These are phyloP conservation scores for Dactylellina leptospora DNA, from an alignment of 2,329 filamentous ascomycete species.

Conservation along the genomic window DNA sequence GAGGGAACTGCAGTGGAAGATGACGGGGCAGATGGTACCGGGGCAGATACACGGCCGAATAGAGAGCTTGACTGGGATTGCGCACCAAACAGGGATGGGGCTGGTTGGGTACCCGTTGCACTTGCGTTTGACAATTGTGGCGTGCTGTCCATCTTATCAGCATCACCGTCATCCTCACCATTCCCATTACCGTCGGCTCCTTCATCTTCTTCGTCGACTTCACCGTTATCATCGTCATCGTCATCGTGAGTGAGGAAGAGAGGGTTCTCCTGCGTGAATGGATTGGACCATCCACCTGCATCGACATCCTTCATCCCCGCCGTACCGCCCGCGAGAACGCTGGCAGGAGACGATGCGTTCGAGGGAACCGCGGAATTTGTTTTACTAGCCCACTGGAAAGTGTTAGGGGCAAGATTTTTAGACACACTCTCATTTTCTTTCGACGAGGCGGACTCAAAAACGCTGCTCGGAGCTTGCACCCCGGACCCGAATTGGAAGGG, in stretches of 20 bases:
- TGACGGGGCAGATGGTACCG: too few relatives aligned
- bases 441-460: conserved; percentile 19
- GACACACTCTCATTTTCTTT: conserved; percentile 19
- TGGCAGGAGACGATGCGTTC: conserved; percentile 47
- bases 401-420: conserved; percentile 16
- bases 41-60: conserved; percentile 40
- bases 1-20: too few relatives aligned
- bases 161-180: conserved; percentile 2
- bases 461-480: conserved; percentile 12
- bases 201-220: conserved; percentile 34
- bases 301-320: conserved; percentile 44
- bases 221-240: conserved; percentile 54
- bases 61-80: conserved; percentile 20
- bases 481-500: conserved; percentile 32
- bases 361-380: conserved; percentile 42
- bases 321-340: conserved; percentile 36
- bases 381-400: conserved; percentile 42
- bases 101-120: conserved; percentile 1
- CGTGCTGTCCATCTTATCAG: neutral
- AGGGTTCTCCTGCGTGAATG: conserved; percentile 48
- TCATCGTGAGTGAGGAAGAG: conserved; percentile 52
- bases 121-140: neutral
- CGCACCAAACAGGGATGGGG: conserved; percentile 23
- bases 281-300: conserved; percentile 41
- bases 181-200: conserved; percentile 6